Conservation (phyloP, 2,329 filamentous ascomycete genomes). For the Colletotrichum somersetense region DNA sequence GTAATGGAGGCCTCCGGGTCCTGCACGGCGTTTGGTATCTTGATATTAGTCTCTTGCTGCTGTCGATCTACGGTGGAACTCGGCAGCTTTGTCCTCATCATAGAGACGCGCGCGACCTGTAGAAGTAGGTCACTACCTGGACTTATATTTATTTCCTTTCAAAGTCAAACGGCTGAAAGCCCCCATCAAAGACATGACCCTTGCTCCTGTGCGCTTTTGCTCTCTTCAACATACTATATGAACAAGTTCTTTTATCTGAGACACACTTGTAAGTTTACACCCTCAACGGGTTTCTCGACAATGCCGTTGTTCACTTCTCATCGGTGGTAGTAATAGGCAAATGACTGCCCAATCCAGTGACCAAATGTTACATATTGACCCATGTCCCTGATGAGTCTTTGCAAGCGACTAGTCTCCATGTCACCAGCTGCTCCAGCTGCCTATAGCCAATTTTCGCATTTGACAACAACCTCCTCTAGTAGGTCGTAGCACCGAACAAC, state of each 20-base stretch:
- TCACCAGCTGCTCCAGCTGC: neutral
- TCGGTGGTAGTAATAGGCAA: neutral
- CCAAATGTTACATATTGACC: neutral
- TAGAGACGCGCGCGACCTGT: neutral
- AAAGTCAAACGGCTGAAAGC: neutral
- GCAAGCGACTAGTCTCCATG: neutral
- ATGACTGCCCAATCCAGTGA: neutral
- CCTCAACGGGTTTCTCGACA: neutral
- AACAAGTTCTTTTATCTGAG: neutral
- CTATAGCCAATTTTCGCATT: rapidly evolving
- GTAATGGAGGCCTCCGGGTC: no score
- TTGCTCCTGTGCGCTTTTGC: neutral
- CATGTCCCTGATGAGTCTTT: neutral
- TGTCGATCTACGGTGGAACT: neutral
- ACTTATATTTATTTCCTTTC: neutral
- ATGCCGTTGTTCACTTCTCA: neutral
- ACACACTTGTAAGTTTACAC: neutral
- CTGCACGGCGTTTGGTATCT: neutral
- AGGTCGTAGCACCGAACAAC: neutral
- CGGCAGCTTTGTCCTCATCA: neutral
- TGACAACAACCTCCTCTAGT: neutral
- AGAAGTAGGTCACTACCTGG: neutral
- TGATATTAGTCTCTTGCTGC: neutral
- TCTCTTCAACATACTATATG: neutral
- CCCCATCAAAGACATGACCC: neutral